Evolutionary conservation across 2,329 filamentous ascomycete genomes (phyloP).

Genomic region (Bipolaris bicolor): DNA sequence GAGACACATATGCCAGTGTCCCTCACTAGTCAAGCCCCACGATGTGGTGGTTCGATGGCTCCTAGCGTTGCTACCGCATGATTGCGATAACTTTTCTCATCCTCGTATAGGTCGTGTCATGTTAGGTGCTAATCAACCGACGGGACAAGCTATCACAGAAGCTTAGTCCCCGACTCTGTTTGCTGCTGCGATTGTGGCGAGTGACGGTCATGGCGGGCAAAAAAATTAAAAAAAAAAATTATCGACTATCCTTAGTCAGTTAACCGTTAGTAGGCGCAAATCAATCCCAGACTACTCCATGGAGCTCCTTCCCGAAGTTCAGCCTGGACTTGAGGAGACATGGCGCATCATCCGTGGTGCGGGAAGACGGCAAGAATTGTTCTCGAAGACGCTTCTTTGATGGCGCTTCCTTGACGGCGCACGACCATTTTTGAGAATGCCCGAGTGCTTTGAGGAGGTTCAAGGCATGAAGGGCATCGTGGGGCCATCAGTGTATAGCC

Average conservation of each 20-base stretch:
- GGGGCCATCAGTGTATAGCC: neutral
- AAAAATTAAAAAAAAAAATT: neutral
- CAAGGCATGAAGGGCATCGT: constrained; percentile 7
- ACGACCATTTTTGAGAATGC: constrained; percentile 4
- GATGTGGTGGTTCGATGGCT: neutral
- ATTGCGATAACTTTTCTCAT: neutral
- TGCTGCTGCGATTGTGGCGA: neutral
- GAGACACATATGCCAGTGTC: neutral
- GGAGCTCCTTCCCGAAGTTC: constrained; percentile 3
- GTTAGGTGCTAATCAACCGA: neutral
- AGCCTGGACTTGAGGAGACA: constrained; percentile 3
- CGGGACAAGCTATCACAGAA: neutral
- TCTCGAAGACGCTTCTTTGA: constrained; percentile 9
- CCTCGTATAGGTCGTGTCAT: neutral
- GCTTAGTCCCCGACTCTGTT: neutral
- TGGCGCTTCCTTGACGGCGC: neutral
- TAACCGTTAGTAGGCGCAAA: neutral
- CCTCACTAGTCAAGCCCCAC: neutral
- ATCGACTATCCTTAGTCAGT: neutral
- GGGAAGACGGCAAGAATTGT: constrained; percentile 10
- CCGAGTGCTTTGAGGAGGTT: constrained; percentile 1
- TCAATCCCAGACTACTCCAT: neutral
- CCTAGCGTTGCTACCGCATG: neutral
- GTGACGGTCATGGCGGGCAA: neutral
- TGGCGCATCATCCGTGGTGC: constrained; percentile 12